These are phyloP conservation scores for Fusarium sp. DNA, from an alignment of 2,329 filamentous ascomycete genomes.

Conservation along the genomic window DNA sequence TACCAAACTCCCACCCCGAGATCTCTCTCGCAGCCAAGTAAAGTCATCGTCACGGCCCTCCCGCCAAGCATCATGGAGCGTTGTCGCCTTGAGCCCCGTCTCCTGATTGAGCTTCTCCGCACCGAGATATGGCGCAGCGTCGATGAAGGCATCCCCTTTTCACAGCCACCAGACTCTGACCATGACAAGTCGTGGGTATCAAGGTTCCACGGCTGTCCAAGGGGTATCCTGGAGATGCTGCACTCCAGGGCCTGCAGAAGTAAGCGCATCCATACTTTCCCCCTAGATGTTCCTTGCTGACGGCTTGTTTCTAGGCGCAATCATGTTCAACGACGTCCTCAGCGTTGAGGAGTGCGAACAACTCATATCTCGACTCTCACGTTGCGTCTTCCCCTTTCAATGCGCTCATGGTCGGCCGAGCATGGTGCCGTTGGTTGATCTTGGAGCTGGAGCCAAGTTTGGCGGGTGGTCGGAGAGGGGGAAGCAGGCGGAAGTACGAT, in stretches of 20 bases:
- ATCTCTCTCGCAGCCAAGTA: constrained; percentile 13
- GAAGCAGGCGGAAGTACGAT: constrained; percentile 11
- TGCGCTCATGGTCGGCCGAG: constrained; percentile 83
- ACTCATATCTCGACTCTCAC: constrained; percentile 68
- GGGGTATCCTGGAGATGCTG: constrained; percentile 79
- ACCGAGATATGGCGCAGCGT: constrained; percentile 77
- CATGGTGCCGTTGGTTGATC: constrained; percentile 71
- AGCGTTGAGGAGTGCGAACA: constrained; percentile 66
- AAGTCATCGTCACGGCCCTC: constrained; percentile 67
- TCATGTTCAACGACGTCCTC: constrained; percentile 87
- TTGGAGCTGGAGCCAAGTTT: constrained; percentile 51
- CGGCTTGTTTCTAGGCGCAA: constrained; percentile 60
- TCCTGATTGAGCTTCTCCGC: constrained; percentile 81
- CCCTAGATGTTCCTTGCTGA: background rate
- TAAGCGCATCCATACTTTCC: constrained; percentile 43
- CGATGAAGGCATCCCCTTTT: constrained; percentile 52
- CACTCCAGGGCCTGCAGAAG: constrained; percentile 83
- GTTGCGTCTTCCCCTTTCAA: constrained; percentile 81
- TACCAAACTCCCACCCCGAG: constrained; percentile 60
- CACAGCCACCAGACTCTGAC: constrained; percentile 4
- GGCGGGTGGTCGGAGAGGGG: constrained; percentile 43
- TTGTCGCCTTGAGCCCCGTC: constrained; percentile 76
- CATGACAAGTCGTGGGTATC: constrained; percentile 65
- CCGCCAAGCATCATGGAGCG: constrained; percentile 81
- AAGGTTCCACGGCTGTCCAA: constrained; percentile 76